Evolutionary conservation across 305 asterid species (phyloP).

Genomic region (Fraxinus greggii): DNA sequence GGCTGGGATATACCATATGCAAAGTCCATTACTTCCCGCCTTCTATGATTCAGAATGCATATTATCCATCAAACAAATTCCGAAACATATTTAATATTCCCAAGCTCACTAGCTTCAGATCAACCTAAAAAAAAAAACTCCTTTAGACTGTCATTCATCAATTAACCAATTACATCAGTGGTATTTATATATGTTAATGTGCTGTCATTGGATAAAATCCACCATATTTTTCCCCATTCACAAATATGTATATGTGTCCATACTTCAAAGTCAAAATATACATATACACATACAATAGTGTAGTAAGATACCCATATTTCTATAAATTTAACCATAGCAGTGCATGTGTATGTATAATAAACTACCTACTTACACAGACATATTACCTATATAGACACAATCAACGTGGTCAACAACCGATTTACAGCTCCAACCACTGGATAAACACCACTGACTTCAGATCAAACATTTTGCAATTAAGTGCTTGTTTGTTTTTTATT

Average conservation of each 20-base stretch:
- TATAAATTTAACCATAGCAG: not conserved
- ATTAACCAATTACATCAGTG: not conserved
- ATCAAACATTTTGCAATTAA: not conserved
- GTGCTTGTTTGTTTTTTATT: too few relatives aligned
- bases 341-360: not conserved
- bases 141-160: not conserved
- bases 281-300: not conserved
- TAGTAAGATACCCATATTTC: not conserved
- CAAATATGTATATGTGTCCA: not conserved
- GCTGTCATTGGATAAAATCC: not conserved
- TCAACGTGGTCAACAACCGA: slow-evolving; percentile 4
- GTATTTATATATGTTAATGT: not conserved
- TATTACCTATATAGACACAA: not conserved
- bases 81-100: not conserved
- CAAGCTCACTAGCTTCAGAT: slow-evolving; percentile 2
- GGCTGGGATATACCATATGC: slow-evolving; percentile 44
- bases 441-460: not conserved
- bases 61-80: slow-evolving; percentile 4
- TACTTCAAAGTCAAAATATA: not conserved
- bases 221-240: not conserved
- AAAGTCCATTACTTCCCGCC: slow-evolving; percentile 45
- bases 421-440: not conserved
- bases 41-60: not conserved
- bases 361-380: not conserved
- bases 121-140: not conserved